Evolutionary conservation across 805 yeast species (phyloP), one percentile per base, ranked within the genome.

Genomic region (Pichia manshurica): DNA sequence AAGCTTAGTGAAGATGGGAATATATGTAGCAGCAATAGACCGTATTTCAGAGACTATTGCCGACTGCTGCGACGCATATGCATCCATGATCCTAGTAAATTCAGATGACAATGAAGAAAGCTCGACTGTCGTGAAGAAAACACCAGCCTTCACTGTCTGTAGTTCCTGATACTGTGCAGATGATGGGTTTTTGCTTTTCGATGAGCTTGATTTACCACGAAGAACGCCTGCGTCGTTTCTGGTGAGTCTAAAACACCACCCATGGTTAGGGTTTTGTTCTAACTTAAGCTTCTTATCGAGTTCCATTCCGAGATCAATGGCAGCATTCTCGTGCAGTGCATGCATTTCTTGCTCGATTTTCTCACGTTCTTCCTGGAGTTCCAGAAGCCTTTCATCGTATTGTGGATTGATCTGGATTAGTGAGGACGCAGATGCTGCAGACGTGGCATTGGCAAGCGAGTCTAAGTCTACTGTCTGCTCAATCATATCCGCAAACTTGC

Each of bases 91-190:
- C 39, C 78, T 78, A 13, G 69, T 67, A 55, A 80, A 81, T 49
- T 81, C 78, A 33, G 71, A 68, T 13, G 89, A 80, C 32, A 82
- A 69, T n/a, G 73, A 71, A 37, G 77, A 72, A 55, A 93, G 70
- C 52, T 74, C 74, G 38, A 70, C 65, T 1, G 96, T 87, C 9
- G 96, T 88, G 71, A 93, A 93, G 63, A 75, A 88, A 4, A 91
- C 91, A 48, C 99, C 99, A 2, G 96, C 96, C 62, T 93, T 93
- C 28, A 88, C 95, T 0, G 97, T 91, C 44, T 89, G 86, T 39
- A 91, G 70, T 63, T 93, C 97, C 44, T 75, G 75, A 61, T 82
- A 90, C 35, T 77, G 74, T 48, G 71, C 72, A 42, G 71, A 68
- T 10, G 33, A 23, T 3, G 47, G n/a, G 28, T 39, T 44, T 35